These are phyloP conservation scores for Aplosporella prunicola DNA, from an alignment of 2,329 filamentous ascomycete genomes.

Conservation along the genomic window DNA sequence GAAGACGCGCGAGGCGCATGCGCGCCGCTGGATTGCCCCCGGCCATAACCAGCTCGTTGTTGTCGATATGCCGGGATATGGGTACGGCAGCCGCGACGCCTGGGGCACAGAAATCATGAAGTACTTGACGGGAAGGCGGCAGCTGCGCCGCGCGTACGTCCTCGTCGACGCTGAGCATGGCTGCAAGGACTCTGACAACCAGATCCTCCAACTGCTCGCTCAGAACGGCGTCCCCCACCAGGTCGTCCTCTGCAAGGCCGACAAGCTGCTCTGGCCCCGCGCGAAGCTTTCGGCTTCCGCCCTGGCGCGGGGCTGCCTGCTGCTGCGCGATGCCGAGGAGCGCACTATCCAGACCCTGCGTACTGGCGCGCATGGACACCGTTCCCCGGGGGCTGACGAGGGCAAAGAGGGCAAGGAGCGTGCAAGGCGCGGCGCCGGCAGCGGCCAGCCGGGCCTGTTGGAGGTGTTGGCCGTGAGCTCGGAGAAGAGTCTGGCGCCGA, in stretches of 20 bases:
- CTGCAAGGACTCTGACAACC: conserved; percentile 50
- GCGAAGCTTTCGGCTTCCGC: conserved; percentile 17
- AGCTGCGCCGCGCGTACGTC: conserved; percentile 55
- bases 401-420: conserved; percentile 13
- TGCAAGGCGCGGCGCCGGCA: conserved; percentile 24
- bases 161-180: conserved; percentile 56
- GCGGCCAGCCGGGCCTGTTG: conserved; percentile 35
- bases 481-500: conserved; percentile 32
- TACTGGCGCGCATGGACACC: conserved; percentile 13
- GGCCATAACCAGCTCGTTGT: conserved; percentile 44
- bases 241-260: conserved; percentile 57
- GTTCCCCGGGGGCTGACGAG: conserved; percentile 22
- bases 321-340: background rate
- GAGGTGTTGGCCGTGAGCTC: conserved; percentile 53
- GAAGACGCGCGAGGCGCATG: conserved; percentile 7
- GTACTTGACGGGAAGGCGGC: conserved; percentile 52
- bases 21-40: conserved; percentile 29
- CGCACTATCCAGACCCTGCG: background rate
- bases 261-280: conserved; percentile 41
- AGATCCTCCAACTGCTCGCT: conserved; percentile 48
- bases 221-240: conserved; percentile 52
- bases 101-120: conserved; percentile 63
- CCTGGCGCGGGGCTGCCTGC: conserved; percentile 16
- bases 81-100: conserved; percentile 48
- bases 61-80: conserved; percentile 65